A percentile compares a stretch with the other conserved stretches of the same genome.
phyloP scores from a whole-genome alignment of 2,329 filamentous ascomycete species.

The Neofusicoccum cordaticola region DNA sequence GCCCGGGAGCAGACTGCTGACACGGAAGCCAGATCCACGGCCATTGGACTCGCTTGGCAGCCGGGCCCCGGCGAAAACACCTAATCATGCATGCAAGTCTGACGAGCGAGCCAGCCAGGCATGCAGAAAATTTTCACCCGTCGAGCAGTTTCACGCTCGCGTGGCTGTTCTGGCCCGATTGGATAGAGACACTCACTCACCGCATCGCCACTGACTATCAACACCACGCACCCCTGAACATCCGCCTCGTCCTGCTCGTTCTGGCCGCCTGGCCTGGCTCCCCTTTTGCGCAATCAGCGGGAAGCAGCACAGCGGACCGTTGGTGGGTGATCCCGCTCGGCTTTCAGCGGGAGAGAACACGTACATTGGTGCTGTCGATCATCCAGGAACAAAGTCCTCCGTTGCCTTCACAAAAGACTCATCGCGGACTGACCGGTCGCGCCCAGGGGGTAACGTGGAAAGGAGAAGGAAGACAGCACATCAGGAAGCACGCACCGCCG shows the following conservation, averaged over 20 bases:
- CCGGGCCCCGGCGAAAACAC: neutral
- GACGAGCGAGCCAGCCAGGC: conserved; percentile 4
- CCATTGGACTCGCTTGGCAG: conserved; percentile 4
- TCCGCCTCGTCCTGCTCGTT: neutral
- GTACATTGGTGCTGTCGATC: conserved; percentile 7
- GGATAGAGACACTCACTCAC: neutral
- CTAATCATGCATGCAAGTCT: conserved; percentile 12
- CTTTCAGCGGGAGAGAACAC: neutral
- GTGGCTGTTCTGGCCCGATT: conserved; percentile 8
- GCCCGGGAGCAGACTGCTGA: neutral
- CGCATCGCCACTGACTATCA: conserved; percentile 7
- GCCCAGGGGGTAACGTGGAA: conserved; percentile 1
- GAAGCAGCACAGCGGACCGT: neutral
- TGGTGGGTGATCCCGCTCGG: neutral
- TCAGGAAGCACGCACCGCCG: conserved; percentile 7
- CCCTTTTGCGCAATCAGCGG: conserved; percentile 4
- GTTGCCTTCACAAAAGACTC: conserved; percentile 1
- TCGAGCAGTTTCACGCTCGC: neutral
- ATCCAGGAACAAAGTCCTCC: neutral
- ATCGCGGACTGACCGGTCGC: conserved; percentile 8
- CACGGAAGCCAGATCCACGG: neutral
- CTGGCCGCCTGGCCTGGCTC: neutral
- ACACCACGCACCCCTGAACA: conserved; percentile 6
- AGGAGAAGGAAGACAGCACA: conserved; percentile 8
- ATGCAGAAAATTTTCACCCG: conserved; percentile 8